These are phyloP conservation scores for Eucalyptus grandis DNA, from an alignment of 345 rosid species.

Conservation along the genomic window DNA sequence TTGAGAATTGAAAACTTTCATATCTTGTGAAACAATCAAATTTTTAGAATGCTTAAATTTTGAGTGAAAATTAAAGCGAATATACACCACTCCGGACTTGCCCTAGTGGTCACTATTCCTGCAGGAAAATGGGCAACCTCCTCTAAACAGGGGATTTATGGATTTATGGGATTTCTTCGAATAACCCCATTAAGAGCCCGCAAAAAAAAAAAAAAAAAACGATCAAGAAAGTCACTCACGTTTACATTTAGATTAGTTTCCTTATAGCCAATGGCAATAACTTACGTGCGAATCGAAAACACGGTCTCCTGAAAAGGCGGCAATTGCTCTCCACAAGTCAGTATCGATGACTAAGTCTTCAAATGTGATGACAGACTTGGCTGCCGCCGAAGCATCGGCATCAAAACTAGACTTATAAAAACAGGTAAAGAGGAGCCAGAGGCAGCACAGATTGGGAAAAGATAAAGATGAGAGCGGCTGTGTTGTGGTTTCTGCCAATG, in stretches of 20 bases:
- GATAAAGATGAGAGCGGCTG: neutral
- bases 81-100: too few relatives aligned
- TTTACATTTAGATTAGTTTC: neutral
- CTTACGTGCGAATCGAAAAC: neutral
- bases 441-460: neutral
- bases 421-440: neutral
- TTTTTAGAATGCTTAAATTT: too few relatives aligned
- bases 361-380: neutral
- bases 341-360: neutral
- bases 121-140: neutral
- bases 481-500: neutral
- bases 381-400: neutral
- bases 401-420: neutral
- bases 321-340: neutral
- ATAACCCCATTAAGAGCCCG: neutral
- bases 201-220: too few relatives aligned
- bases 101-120: too few relatives aligned
- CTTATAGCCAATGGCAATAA: accelerated
- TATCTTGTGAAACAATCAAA: too few relatives aligned
- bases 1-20: too few relatives aligned
- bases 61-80: too few relatives aligned
- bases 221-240: neutral
- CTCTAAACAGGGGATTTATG: too few relatives aligned
- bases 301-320: neutral
- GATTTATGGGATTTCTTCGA: neutral